Base-by-base conservation (phyloP, 805 yeast genomes). In the Peterozyma toletana region DNA sequence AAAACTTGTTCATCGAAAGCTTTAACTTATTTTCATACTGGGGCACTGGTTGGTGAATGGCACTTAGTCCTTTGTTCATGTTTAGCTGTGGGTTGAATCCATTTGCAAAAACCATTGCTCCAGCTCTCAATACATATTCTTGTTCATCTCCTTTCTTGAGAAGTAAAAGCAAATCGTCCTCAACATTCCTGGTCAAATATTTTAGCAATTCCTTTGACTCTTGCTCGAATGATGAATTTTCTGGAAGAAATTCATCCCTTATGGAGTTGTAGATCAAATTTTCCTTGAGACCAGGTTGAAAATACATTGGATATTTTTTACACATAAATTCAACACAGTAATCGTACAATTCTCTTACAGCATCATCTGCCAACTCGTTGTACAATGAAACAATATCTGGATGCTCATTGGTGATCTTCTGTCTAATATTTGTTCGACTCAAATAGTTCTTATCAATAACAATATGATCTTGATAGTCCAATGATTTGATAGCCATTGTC, bases 31-130 rank as follows among this genome's bases (percentile, higher is more conserved):
- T 62, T 47, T 65, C 57, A 51, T 82, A 82, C 50, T 74, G 73
- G 1, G 87, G 88, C 1, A 81, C 86, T 0, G 85, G 85, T 4
- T 63, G 70, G 52, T 82, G 88, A 46, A 82, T 74, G 39, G 57
- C 63, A 0, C 85, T 74, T 35, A 85, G 60, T 2, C 83, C 78
- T 51, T 67, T 60, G 53, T 78, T 65, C 48, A 75, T 68, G 49
- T 75, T 71, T 9, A 56, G 61, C 4, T 68, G 59, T 4, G 91
- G 90, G 53, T 78, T 78, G 59, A 85, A 85, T 2, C 91, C 91
- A 1, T 83, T 77, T 1, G 91, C 87, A 51, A 81, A 82, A 7
- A 80, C 78, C 18, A 80, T 71, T 3, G 73, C 63, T 7, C 79
- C 77, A 0, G 78, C 80, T 42, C 81, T 66, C 37, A 80, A 57